A percentile compares a stretch with the other conserved stretches of the same genome.
phyloP scores from a whole-genome alignment of 2,329 filamentous ascomycete genomes.

The Allantophomopsis lycopodina region DNA sequence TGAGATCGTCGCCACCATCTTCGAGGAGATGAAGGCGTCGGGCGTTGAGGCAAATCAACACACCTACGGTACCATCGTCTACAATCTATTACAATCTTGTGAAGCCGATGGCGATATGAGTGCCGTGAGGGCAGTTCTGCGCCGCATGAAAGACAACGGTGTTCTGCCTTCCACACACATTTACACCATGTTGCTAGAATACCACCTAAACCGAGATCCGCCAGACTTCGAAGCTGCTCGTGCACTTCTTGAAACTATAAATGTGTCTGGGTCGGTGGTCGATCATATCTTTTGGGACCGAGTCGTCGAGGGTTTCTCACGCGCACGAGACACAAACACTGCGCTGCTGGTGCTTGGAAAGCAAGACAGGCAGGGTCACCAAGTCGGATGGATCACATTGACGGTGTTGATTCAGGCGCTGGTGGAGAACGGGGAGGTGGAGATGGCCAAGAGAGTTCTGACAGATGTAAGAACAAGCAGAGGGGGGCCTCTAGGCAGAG shows the following conservation, averaged over 20 bases:
- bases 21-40: conserved; percentile 40
- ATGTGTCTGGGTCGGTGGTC: conserved; percentile 17
- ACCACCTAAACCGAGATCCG: conserved; percentile 45
- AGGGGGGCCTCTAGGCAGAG: conserved; percentile 7
- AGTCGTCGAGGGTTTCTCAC: conserved; percentile 53
- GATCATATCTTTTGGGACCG: conserved; percentile 56
- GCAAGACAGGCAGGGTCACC: conserved; percentile 18
- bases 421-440: conserved; percentile 15
- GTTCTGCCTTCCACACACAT: conserved; percentile 47
- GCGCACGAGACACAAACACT: conserved; percentile 30
- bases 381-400: conserved; percentile 13
- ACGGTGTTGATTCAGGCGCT: conserved; percentile 14
- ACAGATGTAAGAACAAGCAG: conserved; percentile 11
- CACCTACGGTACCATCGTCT: conserved; percentile 58
- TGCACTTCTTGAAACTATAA: conserved; percentile 37
- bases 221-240: conserved; percentile 48
- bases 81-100: conserved; percentile 35
- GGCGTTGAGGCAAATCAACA: conserved; percentile 45
- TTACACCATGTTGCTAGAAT: conserved; percentile 59
- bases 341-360: conserved; percentile 35
- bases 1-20: conserved; percentile 34
- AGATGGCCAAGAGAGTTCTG: conserved; percentile 15
- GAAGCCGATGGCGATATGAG: conserved; percentile 15
- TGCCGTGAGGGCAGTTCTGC: conserved; percentile 45
- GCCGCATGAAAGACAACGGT: conserved; percentile 41